Evolutionary conservation across 345 rosid species (phyloP), one percentile per base, ranked within the genome.

Genomic region (Arabis alpina): DNA sequence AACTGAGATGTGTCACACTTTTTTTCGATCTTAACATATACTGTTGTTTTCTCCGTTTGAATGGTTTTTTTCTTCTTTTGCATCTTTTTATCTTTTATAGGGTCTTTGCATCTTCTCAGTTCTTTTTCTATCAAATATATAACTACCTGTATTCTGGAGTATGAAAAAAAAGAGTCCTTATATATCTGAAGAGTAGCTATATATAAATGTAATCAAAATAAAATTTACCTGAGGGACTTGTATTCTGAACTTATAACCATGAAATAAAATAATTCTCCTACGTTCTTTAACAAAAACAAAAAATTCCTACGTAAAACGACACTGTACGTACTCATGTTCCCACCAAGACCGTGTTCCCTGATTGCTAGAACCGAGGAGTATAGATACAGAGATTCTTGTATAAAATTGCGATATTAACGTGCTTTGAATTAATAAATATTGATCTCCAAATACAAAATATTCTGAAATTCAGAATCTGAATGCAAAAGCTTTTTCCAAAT

Each of bases 271-370:
- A 6, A 34, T 34, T 34, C 7, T 7, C 39, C 39, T 36, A 36
- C 39, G 37, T 61, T 32, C 36, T 32, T 32, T 32, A 32, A 32
- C 36, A 5, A 28, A 28, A 28, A 28, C 30, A 28, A 28, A 28
- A 28, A 32, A 5, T 7, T 36, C 39, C 39, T 36, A 36, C 39
- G 37, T 61, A 42, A 32, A 62, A 53, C 32, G 69, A 62, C 57
- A 62, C 37, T 42, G 61, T 53, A 16, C 50, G 54, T 43, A 16
- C 50, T 60, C 59, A 16, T 59, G 59, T 70, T 69, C 54, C 45
- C 71, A 30, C 66, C 34, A 73, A 66, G 40, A 59, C 72, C 72
- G 37, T 74, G 78, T 74, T 74, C 68, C 73, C 62, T 67, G 50
- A 36, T 67, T 44, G 64, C 45, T 68, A 25, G 13, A 74, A 61